Base-by-base conservation (phyloP, 768 basidiomycete species). In the Dacryopinax spathularia region DNA sequence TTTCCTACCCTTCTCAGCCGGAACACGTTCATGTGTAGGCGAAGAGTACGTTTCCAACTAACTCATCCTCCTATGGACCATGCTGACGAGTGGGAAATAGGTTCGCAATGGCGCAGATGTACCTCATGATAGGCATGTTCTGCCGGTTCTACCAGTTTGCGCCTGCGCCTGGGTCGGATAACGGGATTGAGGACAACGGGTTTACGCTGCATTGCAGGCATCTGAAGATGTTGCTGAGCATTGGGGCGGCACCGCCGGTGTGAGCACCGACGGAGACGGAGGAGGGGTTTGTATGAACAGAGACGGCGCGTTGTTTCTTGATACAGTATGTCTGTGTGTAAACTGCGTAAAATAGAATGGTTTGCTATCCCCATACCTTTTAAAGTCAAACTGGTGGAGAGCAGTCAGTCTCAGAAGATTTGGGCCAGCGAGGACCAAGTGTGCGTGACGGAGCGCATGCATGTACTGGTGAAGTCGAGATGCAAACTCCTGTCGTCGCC, bases 101-200 rank as follows among this genome's bases (percentile, higher is more conserved):
- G 48, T 56, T 56, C 48, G 48, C 48, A 15, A 56, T 56, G 48
- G 48, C 48, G 25, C 48, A 56, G 25, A 56, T 56, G 48, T 56
- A 56, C 20, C 48, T 56, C 13, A 27, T 56, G 25, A 31, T 56
- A 10, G 48, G 13, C 25, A 56, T 56, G 48, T 56, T 56, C 48
- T 56, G 48, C 48, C 48, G 48, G 3, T 56, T 56, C 48, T 56
- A 31, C 25, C 48, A 56, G 18, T 56, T 56, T 18, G 48, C 48
- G 18, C 48, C 48, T 13, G 10, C 48, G 20, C 48, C 48, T 10
- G 48, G 48, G 9, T 56, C 13, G 10, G 48, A 56, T 18, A 56
- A 56, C 29, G 48, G 25, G 15, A 56, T 56, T 29, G 48, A 56
- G 29, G 48, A 56, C 18, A 56, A 56, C 48, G 48, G 48, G 29